A percentile compares a stretch with the other conserved stretches of the same genome.
phyloP scores from a whole-genome alignment of 441 rosid species.

The Erodium texanum region DNA sequence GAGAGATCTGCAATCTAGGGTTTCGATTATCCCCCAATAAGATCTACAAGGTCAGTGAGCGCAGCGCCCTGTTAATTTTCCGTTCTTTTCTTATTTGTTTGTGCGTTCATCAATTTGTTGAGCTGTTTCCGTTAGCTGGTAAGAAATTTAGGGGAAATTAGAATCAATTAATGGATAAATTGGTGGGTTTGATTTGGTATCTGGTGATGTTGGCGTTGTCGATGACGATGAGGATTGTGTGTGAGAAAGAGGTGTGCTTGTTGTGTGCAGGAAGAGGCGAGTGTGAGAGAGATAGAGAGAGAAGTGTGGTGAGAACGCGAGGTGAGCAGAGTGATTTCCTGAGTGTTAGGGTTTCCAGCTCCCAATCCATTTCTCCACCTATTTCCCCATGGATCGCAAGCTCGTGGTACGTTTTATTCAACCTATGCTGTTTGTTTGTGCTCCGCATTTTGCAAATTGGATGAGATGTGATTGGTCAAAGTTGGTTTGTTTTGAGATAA shows the following conservation, averaged over 20 bases:
- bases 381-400: conserved; percentile 60
- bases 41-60: conserved; percentile 1
- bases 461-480: not conserved
- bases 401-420: conserved; percentile 65
- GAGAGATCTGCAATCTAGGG: conserved; percentile 1
- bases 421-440: not conserved
- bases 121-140: not conserved
- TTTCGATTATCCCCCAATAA: not conserved
- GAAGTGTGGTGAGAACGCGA: conserved; percentile 30
- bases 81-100: not conserved
- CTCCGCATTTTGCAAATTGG: not conserved
- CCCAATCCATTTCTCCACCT: conserved; percentile 16
- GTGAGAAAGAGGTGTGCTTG: conserved; percentile 89
- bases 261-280: conserved; percentile 60
- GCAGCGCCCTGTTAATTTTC: not conserved
- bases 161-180: not conserved
- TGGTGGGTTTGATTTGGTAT: conserved; percentile 52
- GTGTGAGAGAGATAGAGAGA: conserved; percentile 61
- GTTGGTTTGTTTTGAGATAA: not conserved
- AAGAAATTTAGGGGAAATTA: conserved; percentile 10
- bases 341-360: conserved; percentile 44
- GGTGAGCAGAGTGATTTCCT: conserved; percentile 24
- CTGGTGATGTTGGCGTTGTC: conserved; percentile 31
- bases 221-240: conserved; percentile 22
- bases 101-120: not conserved